These are phyloP conservation scores for Naganishia randhawae DNA, from an alignment of 768 basidiomycete species.

Conservation along the genomic window DNA sequence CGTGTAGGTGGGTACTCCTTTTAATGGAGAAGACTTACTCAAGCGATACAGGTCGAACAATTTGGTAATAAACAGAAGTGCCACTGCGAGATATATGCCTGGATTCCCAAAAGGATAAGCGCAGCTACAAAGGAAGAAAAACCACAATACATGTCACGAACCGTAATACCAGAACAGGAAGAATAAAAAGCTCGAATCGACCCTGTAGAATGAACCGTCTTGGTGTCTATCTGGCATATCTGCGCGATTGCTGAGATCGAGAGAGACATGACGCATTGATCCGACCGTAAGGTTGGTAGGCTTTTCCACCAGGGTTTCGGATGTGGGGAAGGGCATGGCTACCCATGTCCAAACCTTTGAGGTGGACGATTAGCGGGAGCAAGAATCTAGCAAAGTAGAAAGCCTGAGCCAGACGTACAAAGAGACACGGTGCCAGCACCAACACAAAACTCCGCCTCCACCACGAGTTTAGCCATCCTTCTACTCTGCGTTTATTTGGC, in stretches of 20 bases:
- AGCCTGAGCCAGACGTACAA: constrained; percentile 47
- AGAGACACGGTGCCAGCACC: constrained; percentile 49
- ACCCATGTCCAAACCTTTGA: constrained; percentile 52
- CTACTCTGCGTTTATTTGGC: constrained; percentile 49
- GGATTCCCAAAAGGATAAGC: not conserved
- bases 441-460: constrained; percentile 52
- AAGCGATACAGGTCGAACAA: constrained; percentile 53
- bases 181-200: constrained; percentile 53
- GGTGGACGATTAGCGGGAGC: too few relatives aligned
- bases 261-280: not conserved
- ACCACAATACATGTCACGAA: constrained; percentile 9
- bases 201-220: not conserved
- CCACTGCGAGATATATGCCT: constrained; percentile 53
- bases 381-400: too few relatives aligned
- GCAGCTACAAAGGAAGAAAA: constrained; percentile 7
- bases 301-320: constrained; percentile 36
- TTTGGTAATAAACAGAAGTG: constrained; percentile 54
- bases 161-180: constrained; percentile 51
- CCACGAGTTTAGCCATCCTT: constrained; percentile 50
- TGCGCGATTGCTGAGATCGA: too few relatives aligned
- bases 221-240: too few relatives aligned
- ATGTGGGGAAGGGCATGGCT: constrained; percentile 52
- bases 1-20: too few relatives aligned
- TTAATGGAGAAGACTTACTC: constrained; percentile 8
- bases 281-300: not conserved